Conservation (phyloP, 108 stramenopile species). For the Schizochytrium sp. region DNA sequence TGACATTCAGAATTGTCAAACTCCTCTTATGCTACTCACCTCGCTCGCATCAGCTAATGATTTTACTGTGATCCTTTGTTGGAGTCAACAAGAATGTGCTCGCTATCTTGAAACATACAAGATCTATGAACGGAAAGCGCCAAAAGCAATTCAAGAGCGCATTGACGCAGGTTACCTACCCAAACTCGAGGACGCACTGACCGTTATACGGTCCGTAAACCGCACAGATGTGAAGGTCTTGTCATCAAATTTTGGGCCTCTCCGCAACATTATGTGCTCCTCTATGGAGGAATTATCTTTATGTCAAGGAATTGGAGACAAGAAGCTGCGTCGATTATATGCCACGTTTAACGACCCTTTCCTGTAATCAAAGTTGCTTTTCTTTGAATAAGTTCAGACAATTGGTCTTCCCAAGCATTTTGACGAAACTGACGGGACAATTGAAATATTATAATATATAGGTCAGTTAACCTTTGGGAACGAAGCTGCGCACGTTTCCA, state of each 20-base stretch:
- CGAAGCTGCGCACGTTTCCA: too few relatives aligned
- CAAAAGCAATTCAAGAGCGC: constrained; percentile 22
- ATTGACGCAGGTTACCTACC: constrained; percentile 31
- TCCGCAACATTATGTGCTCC: constrained; percentile 25
- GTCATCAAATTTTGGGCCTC: constrained; percentile 38
- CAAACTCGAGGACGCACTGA: constrained; percentile 27
- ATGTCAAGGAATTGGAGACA: constrained; percentile 41
- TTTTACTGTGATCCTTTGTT: constrained; percentile 55
- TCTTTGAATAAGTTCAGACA: too few relatives aligned
- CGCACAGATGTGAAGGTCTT: constrained; percentile 55
- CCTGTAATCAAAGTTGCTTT: background rate
- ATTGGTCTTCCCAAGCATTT: too few relatives aligned
- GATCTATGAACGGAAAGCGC: constrained; percentile 19
- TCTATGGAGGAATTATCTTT: constrained; percentile 53
- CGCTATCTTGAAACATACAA: constrained; percentile 39
- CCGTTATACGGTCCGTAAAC: constrained; percentile 16
- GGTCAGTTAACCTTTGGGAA: too few relatives aligned
- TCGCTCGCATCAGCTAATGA: constrained; percentile 59
- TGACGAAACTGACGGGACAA: too few relatives aligned
- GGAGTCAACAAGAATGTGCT: constrained; percentile 55
- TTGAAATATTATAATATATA: too few relatives aligned
- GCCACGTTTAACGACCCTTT: constrained; percentile 42
- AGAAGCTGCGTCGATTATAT: constrained; percentile 6
- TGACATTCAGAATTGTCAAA: constrained; percentile 44
- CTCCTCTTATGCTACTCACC: constrained; percentile 15